A percentile compares a stretch with the other conserved stretches of the same genome.
These are phyloP conservation scores for Trichoderma simmonsii DNA, from an alignment of 2,329 filamentous ascomycete species.

Conservation along the genomic window DNA sequence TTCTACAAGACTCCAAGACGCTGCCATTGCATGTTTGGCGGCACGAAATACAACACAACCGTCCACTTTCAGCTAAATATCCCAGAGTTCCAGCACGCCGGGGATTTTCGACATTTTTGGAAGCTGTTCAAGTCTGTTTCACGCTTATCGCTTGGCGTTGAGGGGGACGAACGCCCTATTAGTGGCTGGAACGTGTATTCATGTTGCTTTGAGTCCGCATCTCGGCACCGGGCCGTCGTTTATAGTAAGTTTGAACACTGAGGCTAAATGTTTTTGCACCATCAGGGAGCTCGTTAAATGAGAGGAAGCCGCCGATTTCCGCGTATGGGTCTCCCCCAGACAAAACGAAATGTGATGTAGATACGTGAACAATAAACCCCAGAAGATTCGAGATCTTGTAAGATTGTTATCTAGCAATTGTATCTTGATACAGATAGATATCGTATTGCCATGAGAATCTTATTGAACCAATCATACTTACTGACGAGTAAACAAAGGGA, in stretches of 20 bases:
- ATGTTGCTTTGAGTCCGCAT: not conserved
- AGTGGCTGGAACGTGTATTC: not conserved
- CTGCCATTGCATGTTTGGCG: not conserved
- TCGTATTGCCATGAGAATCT: too few relatives aligned
- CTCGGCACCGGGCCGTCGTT: not conserved
- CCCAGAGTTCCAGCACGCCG: not conserved
- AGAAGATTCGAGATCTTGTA: not conserved
- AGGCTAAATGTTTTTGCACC: not conserved
- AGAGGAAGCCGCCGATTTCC: not conserved
- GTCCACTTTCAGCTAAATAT: not conserved
- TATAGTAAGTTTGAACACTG: not conserved
- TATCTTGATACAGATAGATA: not conserved
- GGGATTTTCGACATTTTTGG: not conserved
- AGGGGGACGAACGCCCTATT: not conserved
- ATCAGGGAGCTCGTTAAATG: not conserved
- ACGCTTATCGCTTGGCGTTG: constrained; percentile 13
- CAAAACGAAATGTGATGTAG: not conserved
- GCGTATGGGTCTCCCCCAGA: not conserved
- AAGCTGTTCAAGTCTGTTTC: not conserved
- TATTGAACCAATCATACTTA: not conserved
- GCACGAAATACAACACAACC: not conserved
- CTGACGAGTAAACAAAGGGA: not conserved
- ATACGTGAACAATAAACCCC: not conserved
- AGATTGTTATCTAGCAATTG: not conserved
- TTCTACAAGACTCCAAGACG: not conserved